A percentile compares a stretch with the other conserved stretches of the same genome.
phyloP scores from a whole-genome alignment of 2,329 filamentous ascomycete genomes.

The Fusarium sp. region DNA sequence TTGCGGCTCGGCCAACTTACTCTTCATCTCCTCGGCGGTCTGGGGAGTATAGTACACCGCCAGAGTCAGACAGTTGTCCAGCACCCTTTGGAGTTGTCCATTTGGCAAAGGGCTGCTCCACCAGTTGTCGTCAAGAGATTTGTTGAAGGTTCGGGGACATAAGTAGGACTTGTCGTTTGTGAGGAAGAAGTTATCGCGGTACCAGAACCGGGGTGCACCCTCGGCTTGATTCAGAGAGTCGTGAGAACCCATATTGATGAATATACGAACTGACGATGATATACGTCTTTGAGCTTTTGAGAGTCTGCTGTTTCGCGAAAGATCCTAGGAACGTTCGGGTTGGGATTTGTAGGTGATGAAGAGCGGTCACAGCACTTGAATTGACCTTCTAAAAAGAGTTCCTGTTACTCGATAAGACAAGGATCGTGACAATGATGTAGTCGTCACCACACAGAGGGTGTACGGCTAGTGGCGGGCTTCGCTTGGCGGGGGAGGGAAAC shows the following conservation, averaged over 20 bases:
- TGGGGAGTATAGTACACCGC: slow-evolving; percentile 65
- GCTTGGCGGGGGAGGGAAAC: slow-evolving; percentile 26
- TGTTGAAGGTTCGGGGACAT: slow-evolving; percentile 65
- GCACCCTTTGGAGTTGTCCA: slow-evolving; percentile 61
- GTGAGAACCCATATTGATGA: slow-evolving; percentile 45
- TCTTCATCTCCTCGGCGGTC: slow-evolving; percentile 55
- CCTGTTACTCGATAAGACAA: slow-evolving; percentile 12
- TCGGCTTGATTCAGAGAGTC: slow-evolving; percentile 48
- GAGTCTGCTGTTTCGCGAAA: slow-evolving; percentile 1
- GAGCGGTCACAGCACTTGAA: not conserved
- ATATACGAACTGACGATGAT: slow-evolving; percentile 21
- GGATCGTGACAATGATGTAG: slow-evolving; percentile 39
- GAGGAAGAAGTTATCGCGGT: slow-evolving; percentile 67
- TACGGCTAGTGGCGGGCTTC: slow-evolving; percentile 44
- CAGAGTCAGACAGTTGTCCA: slow-evolving; percentile 70
- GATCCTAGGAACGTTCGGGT: not conserved
- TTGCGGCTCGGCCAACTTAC: slow-evolving; percentile 42
- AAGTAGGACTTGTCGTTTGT: slow-evolving; percentile 70
- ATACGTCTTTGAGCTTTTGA: not conserved
- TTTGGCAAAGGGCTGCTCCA: slow-evolving; percentile 68
- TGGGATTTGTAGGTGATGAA: not conserved
- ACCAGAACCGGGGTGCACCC: slow-evolving; percentile 59
- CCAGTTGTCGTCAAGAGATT: slow-evolving; percentile 69
- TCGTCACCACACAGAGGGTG: slow-evolving; percentile 32
- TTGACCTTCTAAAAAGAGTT: slow-evolving; percentile 1